A percentile compares a stretch with the other conserved stretches of the same genome.
Evolutionary conservation across 257 asterid genomes (phyloP).

Genomic region (Solanum ossicruentum): DNA sequence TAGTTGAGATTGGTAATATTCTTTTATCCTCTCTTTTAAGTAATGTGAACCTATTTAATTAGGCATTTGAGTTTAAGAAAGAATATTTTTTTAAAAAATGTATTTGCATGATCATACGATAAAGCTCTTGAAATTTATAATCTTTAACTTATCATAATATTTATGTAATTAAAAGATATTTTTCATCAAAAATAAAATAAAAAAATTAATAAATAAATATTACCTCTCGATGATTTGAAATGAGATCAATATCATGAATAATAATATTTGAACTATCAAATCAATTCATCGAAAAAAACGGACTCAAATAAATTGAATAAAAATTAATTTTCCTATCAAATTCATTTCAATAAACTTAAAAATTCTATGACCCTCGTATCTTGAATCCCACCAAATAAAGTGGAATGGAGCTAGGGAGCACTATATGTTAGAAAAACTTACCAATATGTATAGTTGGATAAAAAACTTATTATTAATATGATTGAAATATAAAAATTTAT

Average conservation of each 20-base stretch:
- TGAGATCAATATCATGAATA: no score
- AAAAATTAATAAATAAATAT: background rate
- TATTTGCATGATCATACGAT: background rate
- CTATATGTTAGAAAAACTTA: background rate
- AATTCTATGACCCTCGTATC: background rate
- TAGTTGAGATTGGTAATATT: background rate
- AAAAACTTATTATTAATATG: background rate
- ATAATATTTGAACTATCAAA: no score
- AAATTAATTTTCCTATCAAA: background rate
- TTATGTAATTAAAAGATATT: background rate
- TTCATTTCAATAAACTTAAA: background rate
- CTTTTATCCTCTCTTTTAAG: background rate
- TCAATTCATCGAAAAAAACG: background rate
- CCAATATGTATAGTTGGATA: background rate
- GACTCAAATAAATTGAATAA: background rate
- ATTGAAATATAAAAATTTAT: background rate
- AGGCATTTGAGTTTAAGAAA: background rate
- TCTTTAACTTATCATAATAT: background rate
- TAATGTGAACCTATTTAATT: background rate
- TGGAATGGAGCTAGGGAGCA: background rate
- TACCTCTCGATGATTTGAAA: no score
- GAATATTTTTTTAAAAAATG: background rate
- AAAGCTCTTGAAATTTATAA: background rate
- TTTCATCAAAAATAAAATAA: background rate
- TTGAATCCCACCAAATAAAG: background rate